Conservation (phyloP, 192 early-diverging fungal genomes). For the Mortierella hygrophila region DNA sequence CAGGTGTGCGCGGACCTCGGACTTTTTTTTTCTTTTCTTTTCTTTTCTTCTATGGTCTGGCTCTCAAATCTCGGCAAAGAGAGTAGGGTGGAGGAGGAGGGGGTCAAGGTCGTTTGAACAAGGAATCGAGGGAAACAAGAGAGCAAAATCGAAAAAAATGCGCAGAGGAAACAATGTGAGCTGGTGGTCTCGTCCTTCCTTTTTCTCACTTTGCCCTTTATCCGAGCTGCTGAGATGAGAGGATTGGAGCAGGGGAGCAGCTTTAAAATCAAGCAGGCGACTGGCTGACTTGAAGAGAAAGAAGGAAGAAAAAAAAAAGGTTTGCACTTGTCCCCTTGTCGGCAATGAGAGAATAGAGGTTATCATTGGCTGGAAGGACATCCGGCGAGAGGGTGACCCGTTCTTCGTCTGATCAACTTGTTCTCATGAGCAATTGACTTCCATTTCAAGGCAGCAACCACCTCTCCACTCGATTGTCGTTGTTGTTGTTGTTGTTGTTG, state of each 20-base stretch:
- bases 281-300: not conserved
- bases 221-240: not conserved
- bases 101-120: not conserved
- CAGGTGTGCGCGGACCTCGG: not conserved
- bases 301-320: not conserved
- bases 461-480: not conserved
- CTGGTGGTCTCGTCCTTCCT: not conserved
- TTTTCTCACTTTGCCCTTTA: not conserved
- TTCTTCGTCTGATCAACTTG: not conserved
- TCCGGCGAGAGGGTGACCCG: not conserved
- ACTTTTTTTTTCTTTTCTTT: not conserved
- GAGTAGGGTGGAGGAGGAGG: not conserved
- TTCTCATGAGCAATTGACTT: conserved; percentile 7
- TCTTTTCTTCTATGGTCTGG: not conserved
- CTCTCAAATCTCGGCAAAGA: conserved; percentile 1
- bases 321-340: too few relatives aligned
- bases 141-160: not conserved
- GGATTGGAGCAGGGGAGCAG: too few relatives aligned
- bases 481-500: too few relatives aligned
- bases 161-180: not conserved
- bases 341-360: too few relatives aligned
- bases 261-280: not conserved
- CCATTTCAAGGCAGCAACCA: not conserved
- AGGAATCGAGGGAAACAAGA: not conserved
- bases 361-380: not conserved